A percentile compares a stretch with the other conserved stretches of the same genome.
Conservation (phyloP, 208 protist genomes). For the Trypanosomatidae sp. region DNA sequence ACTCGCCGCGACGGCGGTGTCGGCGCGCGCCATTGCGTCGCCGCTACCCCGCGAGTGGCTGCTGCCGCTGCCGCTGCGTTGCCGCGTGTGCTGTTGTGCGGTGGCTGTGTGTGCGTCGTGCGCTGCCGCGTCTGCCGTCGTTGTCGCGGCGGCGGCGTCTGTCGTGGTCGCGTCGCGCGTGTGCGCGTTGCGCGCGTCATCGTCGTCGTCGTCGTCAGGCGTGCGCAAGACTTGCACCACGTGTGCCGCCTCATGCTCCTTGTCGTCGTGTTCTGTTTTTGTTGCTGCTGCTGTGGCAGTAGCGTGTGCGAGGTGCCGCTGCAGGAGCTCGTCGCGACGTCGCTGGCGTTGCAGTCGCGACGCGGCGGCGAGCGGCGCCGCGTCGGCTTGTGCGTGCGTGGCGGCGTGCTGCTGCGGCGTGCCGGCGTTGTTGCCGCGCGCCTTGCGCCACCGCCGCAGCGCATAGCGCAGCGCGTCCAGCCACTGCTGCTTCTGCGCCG, state of each 20-base stretch:
- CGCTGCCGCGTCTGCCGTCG: neutral
- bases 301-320: neutral
- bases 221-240: neutral
- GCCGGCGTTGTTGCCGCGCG: neutral
- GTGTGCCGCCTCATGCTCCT: neutral
- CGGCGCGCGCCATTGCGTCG: too few relatives aligned
- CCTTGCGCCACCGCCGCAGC: neutral
- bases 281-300: neutral
- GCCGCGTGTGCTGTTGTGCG: too few relatives aligned
- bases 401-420: neutral
- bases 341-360: neutral
- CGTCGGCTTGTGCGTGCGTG: neutral
- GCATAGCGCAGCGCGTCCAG: constrained; percentile 50
- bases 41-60: too few relatives aligned
- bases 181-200: neutral
- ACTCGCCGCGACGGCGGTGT: too few relatives aligned
- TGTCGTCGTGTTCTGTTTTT: neutral
- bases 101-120: neutral
- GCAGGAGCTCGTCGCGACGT: neutral
- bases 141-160: neutral
- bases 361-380: neutral
- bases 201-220: neutral
- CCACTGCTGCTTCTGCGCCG: constrained; percentile 68
- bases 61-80: too few relatives aligned
- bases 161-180: neutral